These are phyloP conservation scores for Saccharata proteae DNA, from an alignment of 2,329 filamentous ascomycete species.

Conservation along the genomic window DNA sequence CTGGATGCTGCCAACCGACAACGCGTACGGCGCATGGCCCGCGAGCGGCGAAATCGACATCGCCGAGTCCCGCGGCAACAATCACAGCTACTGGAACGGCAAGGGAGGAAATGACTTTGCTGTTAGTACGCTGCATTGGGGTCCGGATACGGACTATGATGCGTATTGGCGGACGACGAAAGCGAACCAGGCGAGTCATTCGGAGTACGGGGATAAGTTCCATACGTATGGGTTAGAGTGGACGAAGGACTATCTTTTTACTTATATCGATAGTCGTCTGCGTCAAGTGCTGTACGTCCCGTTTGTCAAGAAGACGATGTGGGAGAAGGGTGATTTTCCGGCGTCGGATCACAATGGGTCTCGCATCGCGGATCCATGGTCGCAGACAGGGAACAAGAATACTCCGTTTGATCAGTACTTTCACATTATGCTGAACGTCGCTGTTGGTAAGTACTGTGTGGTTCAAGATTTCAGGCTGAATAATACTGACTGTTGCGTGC, in stretches of 20 bases:
- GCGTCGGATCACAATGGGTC: slow-evolving; percentile 22
- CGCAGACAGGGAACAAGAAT: slow-evolving; percentile 19
- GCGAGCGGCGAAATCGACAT: slow-evolving; percentile 44
- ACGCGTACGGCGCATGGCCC: slow-evolving; percentile 34
- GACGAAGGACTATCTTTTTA: slow-evolving; percentile 41
- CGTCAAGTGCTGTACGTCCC: slow-evolving; percentile 11
- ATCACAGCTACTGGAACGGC: slow-evolving; percentile 19
- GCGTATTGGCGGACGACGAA: slow-evolving; percentile 19
- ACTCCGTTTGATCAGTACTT: slow-evolving; percentile 31
- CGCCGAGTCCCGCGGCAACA: slow-evolving; percentile 38
- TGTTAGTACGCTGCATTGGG: slow-evolving; percentile 39
- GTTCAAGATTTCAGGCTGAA: too few relatives aligned
- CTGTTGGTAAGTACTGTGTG: slow-evolving; percentile 14
- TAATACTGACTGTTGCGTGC: neutral
- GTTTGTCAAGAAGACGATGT: slow-evolving; percentile 17
- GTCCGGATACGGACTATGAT: slow-evolving; percentile 16
- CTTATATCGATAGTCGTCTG: slow-evolving; percentile 32
- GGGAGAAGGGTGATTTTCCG: slow-evolving; percentile 26
- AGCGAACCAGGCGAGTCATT: slow-evolving; percentile 7
- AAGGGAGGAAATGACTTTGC: slow-evolving; percentile 31
- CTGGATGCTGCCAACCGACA: slow-evolving; percentile 11
- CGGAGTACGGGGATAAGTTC: slow-evolving; percentile 27
- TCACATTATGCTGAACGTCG: slow-evolving; percentile 29
- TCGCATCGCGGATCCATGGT: slow-evolving; percentile 24
- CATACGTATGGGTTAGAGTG: slow-evolving; percentile 45